These are phyloP conservation scores for Calonectria montana DNA, from an alignment of 2,329 filamentous ascomycete species.

Conservation along the genomic window DNA sequence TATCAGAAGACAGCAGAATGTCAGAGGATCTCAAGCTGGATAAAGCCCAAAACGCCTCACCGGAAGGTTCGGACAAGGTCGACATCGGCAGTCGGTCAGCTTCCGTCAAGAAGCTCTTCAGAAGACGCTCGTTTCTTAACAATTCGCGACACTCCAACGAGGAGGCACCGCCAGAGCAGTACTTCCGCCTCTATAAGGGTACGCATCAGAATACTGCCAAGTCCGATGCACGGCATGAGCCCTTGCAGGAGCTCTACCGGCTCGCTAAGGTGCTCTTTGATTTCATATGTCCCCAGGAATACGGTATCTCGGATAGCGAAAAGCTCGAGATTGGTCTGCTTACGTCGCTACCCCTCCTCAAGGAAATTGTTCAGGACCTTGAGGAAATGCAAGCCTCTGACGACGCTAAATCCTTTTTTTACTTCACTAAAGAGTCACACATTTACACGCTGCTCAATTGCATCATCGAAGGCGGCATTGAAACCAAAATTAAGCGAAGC, in stretches of 20 bases:
- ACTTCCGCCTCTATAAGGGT: conserved; percentile 91
- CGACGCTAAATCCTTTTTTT: conserved; percentile 95
- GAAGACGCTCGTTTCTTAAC: conserved; percentile 70
- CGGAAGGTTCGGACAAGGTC: conserved; percentile 53
- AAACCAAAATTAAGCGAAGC: conserved; percentile 95
- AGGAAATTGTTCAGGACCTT: conserved; percentile 96
- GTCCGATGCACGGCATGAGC: conserved; percentile 85
- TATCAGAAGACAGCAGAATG: conserved; percentile 53
- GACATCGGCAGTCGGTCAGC: conserved; percentile 52
- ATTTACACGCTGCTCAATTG: conserved; percentile 99
- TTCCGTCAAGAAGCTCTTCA: conserved; percentile 63
- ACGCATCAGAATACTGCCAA: conserved; percentile 76
- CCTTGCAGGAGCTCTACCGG: conserved; percentile 91
- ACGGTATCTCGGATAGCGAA: conserved; percentile 93
- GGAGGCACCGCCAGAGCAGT: conserved; percentile 73
- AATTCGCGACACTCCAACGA: conserved; percentile 61
- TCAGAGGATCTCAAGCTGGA: conserved; percentile 52
- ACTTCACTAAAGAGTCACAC: conserved; percentile 99
- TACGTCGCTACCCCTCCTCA: conserved; percentile 91
- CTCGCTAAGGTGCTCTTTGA: conserved; percentile 96
- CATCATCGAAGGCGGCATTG: conserved; percentile 95
- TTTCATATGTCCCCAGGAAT: conserved; percentile 98
- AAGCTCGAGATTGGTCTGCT: conserved; percentile 98
- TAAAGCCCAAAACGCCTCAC: conserved; percentile 42
- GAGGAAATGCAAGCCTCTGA: conserved; percentile 97